Base-by-base conservation (phyloP, 2,329 filamentous ascomycete species). In the Colletotrichum sp. region DNA sequence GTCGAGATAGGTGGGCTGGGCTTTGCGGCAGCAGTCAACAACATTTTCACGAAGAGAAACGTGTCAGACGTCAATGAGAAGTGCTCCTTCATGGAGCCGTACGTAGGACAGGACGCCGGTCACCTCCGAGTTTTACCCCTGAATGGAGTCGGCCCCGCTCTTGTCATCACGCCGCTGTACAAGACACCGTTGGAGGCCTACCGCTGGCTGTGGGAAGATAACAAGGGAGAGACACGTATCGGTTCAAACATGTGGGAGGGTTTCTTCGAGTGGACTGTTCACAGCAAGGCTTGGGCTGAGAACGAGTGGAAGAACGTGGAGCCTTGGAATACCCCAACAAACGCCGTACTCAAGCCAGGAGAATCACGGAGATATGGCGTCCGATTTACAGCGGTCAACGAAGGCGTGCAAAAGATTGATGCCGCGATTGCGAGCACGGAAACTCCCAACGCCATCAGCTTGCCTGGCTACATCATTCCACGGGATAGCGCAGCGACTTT, bases 11-110 rank as follows among this genome's bases (percentile, higher is more conserved):
- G 91, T 2, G 88, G 87, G 67, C 83, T 92, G 2, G 91, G 90
- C 0, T 88, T 92, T 70, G 90, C 91, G 0, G 87, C 90, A 8
- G 90, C 91, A 78, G 91, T 92, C 83, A 92, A 92, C 82, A 92
- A 88, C 80, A 92, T 92, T 77, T 92, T 92, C 79, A 91, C 88
- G 12, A 84, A 85, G 65, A 86, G 90, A 12, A 81, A 83, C 2
- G 86, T 89, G 0, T 82, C 82, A 2, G 87, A 90, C 8, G 90
- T 88, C 12, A 86, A 88, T 68, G 81, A 83, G 0, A 84, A 86
- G 26, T 92, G 91, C 79, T 89, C 89, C 1, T 84, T 92, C 6
- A 86, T 89, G 0, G 91, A 92, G 72, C 90, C 91, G 0, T 92
- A 92, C 69, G 87, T 92, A 26, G 91, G 90, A 6, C 84, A 92